phyloP scores from a whole-genome alignment of 352 stramenopile species.

The Pythium vanterpoolii region DNA sequence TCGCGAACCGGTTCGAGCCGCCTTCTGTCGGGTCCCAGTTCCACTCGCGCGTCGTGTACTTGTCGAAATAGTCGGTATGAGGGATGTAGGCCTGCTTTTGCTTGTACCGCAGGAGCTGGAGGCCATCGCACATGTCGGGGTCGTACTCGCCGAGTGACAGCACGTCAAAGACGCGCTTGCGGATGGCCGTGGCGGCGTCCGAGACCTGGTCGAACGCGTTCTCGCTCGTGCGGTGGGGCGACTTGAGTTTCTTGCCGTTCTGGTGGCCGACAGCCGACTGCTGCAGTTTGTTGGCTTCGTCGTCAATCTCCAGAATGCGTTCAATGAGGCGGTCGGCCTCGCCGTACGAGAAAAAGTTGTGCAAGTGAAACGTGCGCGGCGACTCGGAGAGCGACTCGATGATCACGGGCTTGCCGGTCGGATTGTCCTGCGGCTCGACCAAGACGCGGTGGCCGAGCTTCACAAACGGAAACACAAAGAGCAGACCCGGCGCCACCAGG shows the following conservation, averaged over 20 bases:
- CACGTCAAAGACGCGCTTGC: constrained; percentile 88
- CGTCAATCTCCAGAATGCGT: constrained; percentile 76
- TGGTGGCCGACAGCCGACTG: constrained; percentile 73
- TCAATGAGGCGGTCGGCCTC: constrained; percentile 83
- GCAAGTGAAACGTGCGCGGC: constrained; percentile 80
- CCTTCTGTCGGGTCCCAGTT: constrained; percentile 75
- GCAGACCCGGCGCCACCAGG: constrained; percentile 61
- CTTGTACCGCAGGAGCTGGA: constrained; percentile 96
- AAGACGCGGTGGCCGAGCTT: constrained; percentile 71
- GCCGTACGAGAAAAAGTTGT: constrained; percentile 84
- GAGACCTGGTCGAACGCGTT: constrained; percentile 88
- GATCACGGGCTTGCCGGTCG: constrained; percentile 54
- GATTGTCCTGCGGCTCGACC: constrained; percentile 46
- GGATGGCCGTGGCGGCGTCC: constrained; percentile 62
- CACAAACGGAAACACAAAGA: constrained; percentile 82
- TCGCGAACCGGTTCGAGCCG: constrained; percentile 83
- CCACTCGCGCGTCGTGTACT: constrained; percentile 46
- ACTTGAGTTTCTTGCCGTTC: constrained; percentile 67
- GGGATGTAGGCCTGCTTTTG: constrained; percentile 92
- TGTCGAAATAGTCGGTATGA: constrained; percentile 93
- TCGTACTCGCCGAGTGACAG: constrained; percentile 89
- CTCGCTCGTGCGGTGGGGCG: constrained; percentile 77
- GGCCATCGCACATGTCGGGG: constrained; percentile 90
- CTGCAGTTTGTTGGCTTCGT: constrained; percentile 79
- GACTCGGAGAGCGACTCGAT: constrained; percentile 78